Conservation (phyloP, 148 eudicot genomes). For the Rhododendron kiyosumense region DNA sequence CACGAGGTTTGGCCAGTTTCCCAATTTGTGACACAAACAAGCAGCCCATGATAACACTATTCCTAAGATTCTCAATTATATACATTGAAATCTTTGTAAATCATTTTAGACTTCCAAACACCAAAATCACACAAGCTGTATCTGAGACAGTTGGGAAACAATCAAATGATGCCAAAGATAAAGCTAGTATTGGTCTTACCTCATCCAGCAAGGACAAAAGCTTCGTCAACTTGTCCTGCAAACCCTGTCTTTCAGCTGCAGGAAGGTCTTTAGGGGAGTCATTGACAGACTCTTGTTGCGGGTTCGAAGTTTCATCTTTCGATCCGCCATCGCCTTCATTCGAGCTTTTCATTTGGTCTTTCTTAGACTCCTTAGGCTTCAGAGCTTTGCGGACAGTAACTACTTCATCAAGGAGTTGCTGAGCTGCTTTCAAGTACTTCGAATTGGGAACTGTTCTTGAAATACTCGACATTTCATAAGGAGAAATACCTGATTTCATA, state of each 20-base stretch:
- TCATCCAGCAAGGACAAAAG: slow-evolving; percentile 61
- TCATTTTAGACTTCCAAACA: neutral
- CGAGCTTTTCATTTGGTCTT: slow-evolving; percentile 17
- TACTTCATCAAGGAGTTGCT: slow-evolving; percentile 47
- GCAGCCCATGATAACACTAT: neutral
- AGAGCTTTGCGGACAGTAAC: slow-evolving; percentile 43
- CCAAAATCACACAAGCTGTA: neutral
- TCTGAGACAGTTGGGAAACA: neutral
- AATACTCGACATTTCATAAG: slow-evolving; percentile 23
- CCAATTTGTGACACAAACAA: neutral
- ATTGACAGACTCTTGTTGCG: slow-evolving; percentile 19
- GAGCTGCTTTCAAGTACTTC: slow-evolving; percentile 53
- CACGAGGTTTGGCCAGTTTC: neutral
- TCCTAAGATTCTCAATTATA: neutral
- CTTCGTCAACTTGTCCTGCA: slow-evolving; percentile 45
- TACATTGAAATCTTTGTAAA: neutral
- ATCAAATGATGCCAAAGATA: neutral
- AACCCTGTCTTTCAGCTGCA: slow-evolving; percentile 39
- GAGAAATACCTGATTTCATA: slow-evolving; percentile 11
- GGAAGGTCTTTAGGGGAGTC: slow-evolving; percentile 31
- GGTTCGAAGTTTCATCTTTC: slow-evolving; percentile 19
- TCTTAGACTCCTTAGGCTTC: slow-evolving; percentile 27
- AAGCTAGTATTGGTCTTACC: slow-evolving; percentile 24
- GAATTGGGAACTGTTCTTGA: slow-evolving; percentile 32
- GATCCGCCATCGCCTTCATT: slow-evolving; percentile 23